Percentiles rank a stretch among this genome's conserved stretches.
Evolutionary conservation across 352 stramenopile genomes (phyloP).

Genomic region (Phytophthora sp.): DNA sequence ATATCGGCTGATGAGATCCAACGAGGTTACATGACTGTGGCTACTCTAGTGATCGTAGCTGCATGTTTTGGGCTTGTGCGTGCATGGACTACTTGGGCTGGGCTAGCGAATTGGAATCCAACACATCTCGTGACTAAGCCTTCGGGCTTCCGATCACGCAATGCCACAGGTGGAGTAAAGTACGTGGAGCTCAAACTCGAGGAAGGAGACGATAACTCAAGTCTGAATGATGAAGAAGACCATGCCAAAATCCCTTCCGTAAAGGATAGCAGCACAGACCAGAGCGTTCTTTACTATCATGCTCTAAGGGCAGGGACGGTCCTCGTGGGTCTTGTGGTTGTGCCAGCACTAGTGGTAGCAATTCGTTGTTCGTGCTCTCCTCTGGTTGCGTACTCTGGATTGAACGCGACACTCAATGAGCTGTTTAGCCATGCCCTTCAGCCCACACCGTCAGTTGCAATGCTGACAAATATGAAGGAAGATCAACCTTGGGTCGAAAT

Average conservation of each 20-base stretch:
- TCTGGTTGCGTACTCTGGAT: conserved; percentile 18
- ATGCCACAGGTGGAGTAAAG: background rate
- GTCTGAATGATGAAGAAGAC: background rate
- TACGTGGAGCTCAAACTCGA: conserved; percentile 12
- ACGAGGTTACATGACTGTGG: conserved; percentile 24
- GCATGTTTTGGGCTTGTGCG: conserved; percentile 12
- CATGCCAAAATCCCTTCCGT: background rate
- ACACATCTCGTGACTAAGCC: background rate
- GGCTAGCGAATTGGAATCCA: conserved; percentile 19
- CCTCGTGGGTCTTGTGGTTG: background rate
- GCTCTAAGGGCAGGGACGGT: too few species aligned
- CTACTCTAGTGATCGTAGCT: conserved; percentile 16
- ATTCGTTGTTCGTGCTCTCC: conserved; percentile 8
- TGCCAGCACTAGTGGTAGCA: conserved; percentile 5
- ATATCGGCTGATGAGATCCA: conserved; percentile 37
- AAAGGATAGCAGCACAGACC: background rate
- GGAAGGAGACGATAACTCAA: conserved; percentile 2
- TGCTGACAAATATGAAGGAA: conserved; percentile 5
- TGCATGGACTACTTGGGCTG: background rate
- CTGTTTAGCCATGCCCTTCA: conserved; percentile 19
- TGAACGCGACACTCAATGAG: conserved; percentile 26
- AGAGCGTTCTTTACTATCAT: too few species aligned
- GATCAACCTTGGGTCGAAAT: conserved; percentile 20
- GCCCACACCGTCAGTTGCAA: conserved; percentile 3
- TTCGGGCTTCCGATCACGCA: background rate